Evolutionary conservation across 2,329 filamentous ascomycete genomes (phyloP), one percentile per base, ranked within the genome.

Genomic region (Neoscytalidium dimidiatum): DNA sequence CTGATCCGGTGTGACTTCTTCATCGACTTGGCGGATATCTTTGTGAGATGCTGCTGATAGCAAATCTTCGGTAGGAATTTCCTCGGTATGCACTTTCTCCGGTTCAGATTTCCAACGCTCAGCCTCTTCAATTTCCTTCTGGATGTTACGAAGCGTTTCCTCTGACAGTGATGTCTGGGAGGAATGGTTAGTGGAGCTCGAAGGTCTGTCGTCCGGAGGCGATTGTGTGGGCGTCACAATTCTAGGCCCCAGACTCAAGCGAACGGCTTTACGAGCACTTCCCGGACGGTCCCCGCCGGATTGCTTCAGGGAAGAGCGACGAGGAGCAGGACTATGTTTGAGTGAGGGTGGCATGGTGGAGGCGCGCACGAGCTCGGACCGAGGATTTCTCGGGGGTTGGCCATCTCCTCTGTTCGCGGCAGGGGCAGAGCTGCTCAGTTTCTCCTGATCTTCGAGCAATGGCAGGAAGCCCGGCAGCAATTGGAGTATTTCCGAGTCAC

Each of bases 201-300:
- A 57, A 9, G 26, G 28, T 11, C 49, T n/a, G 26, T 65, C 53
- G 11, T 65, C 53, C 23, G 63, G 63, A 2, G 63, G 63, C 23
- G 63, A 61, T 46, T 65, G 63, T 23, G 63, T 65, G 6, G 63
- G 63, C 1, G 63, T 65, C 35, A 65, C 63, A 14, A 65, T 65
- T 19, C 44, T 60, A 14, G 53, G 53, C 8, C 63, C 63, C 17
- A 65, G 13, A 23, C 63, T 65, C 44, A 65, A 43, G 26, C 63
- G 53, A 7, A 65, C 63, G n/a, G 53, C 63, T 41, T 65, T 65
- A 3, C 63, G 63, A 7, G 51, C 51, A n/a, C 63, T 65, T 33
- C 53, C 53, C 17, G 63, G 33, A n/a, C 63, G 46, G 19, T 65
- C 56, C n/a, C 62, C 62, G 14, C 44, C 52, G 28, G 63, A 61